These are phyloP conservation scores for Apiotrichum siamense DNA, from an alignment of 1,284 basidiomycete genomes.

Conservation along the genomic window DNA sequence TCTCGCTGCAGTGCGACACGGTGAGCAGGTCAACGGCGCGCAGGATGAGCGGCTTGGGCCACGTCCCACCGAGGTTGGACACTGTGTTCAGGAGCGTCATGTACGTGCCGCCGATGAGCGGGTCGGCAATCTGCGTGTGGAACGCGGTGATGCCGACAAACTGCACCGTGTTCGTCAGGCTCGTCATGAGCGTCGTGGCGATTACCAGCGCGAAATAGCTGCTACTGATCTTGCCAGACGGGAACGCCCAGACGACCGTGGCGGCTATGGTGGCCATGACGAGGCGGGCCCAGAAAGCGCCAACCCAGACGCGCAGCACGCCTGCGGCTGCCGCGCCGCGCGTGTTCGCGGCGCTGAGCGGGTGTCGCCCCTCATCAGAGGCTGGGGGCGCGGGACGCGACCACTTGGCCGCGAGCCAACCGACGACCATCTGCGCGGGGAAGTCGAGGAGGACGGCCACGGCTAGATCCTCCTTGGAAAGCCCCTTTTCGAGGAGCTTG, in stretches of 20 bases:
- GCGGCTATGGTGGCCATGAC: slow-evolving; percentile 63
- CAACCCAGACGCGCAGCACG: slow-evolving; percentile 79
- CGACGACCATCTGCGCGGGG: slow-evolving; percentile 92
- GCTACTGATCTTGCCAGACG: slow-evolving; percentile 44
- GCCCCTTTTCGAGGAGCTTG: slow-evolving; percentile 94
- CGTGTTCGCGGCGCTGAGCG: slow-evolving; percentile 21
- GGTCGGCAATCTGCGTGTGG: slow-evolving; percentile 95
- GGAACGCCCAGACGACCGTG: slow-evolving; percentile 78
- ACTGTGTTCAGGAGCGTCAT: slow-evolving; percentile 98
- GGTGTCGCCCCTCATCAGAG: slow-evolving; percentile 20
- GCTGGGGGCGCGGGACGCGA: slow-evolving; percentile 49
- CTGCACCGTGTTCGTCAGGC: slow-evolving; percentile 87
- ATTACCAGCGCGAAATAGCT: slow-evolving; percentile 77
- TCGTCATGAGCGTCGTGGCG: slow-evolving; percentile 72
- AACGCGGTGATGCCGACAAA: slow-evolving; percentile 98
- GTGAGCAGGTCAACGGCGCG: slow-evolving; percentile 79
- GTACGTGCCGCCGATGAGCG: slow-evolving; percentile 93
- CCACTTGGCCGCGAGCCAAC: slow-evolving; percentile 95
- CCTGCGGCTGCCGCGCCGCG: slow-evolving; percentile 52
- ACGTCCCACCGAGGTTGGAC: slow-evolving; percentile 94
- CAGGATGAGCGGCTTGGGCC: slow-evolving; percentile 57
- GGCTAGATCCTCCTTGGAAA: slow-evolving; percentile 91
- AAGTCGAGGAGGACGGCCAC: slow-evolving; percentile 94
- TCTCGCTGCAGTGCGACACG: slow-evolving; percentile 61
- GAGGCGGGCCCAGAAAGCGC: slow-evolving; percentile 87